phyloP scores from a whole-genome alignment of 2,329 filamentous ascomycete species.

The Apiospora rasikravindrae region DNA sequence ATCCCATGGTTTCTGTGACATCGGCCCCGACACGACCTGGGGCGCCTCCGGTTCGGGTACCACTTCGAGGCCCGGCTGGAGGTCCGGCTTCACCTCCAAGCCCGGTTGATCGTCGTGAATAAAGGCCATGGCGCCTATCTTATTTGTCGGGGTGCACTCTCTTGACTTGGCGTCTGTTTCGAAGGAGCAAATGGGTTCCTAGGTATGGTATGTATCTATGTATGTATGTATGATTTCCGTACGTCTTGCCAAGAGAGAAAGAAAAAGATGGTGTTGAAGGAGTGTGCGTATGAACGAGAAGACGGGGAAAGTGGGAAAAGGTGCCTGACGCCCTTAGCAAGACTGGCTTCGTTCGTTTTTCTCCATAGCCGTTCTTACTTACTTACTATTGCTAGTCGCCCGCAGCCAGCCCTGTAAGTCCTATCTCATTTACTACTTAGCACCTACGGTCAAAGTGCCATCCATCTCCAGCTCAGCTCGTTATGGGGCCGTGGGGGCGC shows the following conservation, averaged over 20 bases:
- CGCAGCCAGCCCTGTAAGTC: neutral
- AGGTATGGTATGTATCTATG: neutral
- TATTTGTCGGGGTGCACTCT: neutral
- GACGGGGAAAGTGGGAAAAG: neutral
- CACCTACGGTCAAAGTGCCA: neutral
- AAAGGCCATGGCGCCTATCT: neutral
- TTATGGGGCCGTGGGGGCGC: neutral
- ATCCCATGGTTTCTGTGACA: conserved; percentile 27
- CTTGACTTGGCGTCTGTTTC: neutral
- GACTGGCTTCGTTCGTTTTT: neutral
- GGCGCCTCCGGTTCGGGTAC: conserved; percentile 28
- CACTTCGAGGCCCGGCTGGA: conserved; percentile 15
- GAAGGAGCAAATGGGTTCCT: neutral
- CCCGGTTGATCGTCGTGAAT: neutral
- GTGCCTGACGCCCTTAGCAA: neutral
- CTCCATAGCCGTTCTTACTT: neutral
- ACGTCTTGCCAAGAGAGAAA: neutral
- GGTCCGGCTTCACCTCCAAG: conserved; percentile 2
- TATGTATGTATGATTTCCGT: neutral
- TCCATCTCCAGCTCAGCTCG: neutral
- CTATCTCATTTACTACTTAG: neutral
- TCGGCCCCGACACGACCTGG: conserved; percentile 30
- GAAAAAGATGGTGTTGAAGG: neutral
- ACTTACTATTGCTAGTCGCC: neutral
- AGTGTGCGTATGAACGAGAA: neutral